Conservation (phyloP, 164 flowering plant species). For the Nymphaea thermarum region DNA sequence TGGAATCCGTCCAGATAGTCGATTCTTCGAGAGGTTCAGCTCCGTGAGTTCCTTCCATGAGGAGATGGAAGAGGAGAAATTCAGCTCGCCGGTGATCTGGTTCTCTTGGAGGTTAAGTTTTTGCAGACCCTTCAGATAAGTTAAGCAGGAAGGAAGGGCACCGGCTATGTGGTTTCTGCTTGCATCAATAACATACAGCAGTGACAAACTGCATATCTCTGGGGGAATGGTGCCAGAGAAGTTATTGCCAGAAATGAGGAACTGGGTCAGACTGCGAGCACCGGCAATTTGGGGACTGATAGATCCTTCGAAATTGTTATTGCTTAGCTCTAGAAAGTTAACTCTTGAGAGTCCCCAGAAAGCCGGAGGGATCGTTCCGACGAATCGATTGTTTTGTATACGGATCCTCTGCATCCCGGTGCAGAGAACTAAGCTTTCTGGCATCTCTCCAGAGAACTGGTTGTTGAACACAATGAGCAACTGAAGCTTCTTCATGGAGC, state of each 20-base stretch:
- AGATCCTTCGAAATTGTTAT: slow-evolving; percentile 43
- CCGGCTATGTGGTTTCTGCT: slow-evolving; percentile 45
- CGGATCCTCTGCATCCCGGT: slow-evolving; percentile 32
- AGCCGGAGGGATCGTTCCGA: slow-evolving; percentile 32
- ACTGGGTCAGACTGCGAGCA: slow-evolving; percentile 13
- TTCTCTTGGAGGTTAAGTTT: slow-evolving; percentile 40
- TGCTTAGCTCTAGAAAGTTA: slow-evolving; percentile 18
- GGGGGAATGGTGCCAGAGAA: slow-evolving; percentile 45
- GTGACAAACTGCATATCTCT: slow-evolving; percentile 24
- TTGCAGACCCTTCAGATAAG: slow-evolving; percentile 23
- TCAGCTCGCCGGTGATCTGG: slow-evolving; percentile 30
- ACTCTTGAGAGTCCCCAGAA: slow-evolving; percentile 40
- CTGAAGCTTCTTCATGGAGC: slow-evolving; percentile 29
- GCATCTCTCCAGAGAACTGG: slow-evolving; percentile 38
- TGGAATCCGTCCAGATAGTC: slow-evolving; percentile 50
- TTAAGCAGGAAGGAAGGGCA: slow-evolving; percentile 38
- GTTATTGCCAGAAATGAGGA: slow-evolving; percentile 31
- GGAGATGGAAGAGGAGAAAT: slow-evolving; percentile 25
- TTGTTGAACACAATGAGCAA: slow-evolving; percentile 31
- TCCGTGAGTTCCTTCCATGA: slow-evolving; percentile 32
- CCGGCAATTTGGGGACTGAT: slow-evolving; percentile 27
- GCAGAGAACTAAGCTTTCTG: slow-evolving; percentile 40
- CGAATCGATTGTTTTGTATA: slow-evolving; percentile 26
- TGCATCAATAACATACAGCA: slow-evolving; percentile 16
- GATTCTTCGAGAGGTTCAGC: slow-evolving; percentile 43